Base-by-base conservation (phyloP, 306 rosid genomes). In the Vachellia collinsii region DNA sequence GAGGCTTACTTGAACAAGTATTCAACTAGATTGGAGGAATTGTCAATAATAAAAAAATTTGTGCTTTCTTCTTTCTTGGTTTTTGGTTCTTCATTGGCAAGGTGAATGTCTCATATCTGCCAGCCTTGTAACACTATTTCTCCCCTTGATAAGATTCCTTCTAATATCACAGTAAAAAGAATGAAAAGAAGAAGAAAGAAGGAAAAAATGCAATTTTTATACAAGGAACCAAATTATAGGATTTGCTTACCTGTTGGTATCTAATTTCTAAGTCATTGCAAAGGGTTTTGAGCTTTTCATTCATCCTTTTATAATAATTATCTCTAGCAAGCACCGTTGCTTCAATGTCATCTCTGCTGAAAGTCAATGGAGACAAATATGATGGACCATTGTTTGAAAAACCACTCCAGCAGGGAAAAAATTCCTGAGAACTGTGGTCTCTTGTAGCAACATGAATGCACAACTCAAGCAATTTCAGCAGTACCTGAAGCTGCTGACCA, bases 401-500 rank as follows among this genome's bases (percentile, higher is more conserved):
- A 58, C 92, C 94, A 74, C 88, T 88, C 94, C 95, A 91, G 87
- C 93, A 82, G 36, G 99, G 97, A 85, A 95, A 93, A 67, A 93
- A 88, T 82, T 92, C 97, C 83, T 88, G 90, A 34, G 79, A 85
- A 76, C 88, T 82, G 82, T 84, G 88, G 82, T 86, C 77, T 56
- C 83, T 83, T 41, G 88, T 65, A 81, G 89, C 70, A 85, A 87
- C 87, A 80, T 85, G 89, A 75, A 88, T 83, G 88, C 97, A 91
- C 82, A 89, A 80, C 84, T 93, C 98, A 85, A 93, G 91, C 86
- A 95, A 88, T 87, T 93, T 93, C 86, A 88, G 86, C 50, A 95
- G 86, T 56, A 93, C 94, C 90, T 91, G 97, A 77, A 95, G 97
- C 84, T 95, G 99, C 88, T 90, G 98, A 63, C 98, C 99, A 78